Base-by-base conservation (phyloP, 192 early-diverging fungal genomes). In the Mortierella alpina region DNA sequence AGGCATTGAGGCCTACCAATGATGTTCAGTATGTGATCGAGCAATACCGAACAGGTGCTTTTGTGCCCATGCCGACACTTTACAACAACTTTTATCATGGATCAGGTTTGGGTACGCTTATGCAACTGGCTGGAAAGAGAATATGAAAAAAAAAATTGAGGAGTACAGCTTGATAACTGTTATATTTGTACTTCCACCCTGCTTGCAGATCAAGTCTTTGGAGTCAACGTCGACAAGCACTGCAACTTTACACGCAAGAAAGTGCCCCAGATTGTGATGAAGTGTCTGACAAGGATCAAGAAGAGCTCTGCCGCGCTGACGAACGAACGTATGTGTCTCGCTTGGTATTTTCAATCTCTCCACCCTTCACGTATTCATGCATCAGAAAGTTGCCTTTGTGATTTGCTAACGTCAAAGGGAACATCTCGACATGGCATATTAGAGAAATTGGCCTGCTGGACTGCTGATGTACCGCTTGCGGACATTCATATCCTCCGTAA, bases 1-100 rank as follows among this genome's bases (percentile, higher is more conserved):
- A 94, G 81, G 91, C 92, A 18, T 76, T 94, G n/a, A 89, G 90
- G 75, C 92, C 93, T n/a, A 84, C 89, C 54, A 88, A 92, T 61
- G 93, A 94, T 68, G 89, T 94, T 48, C 91, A 93, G 62, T 93
- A 87, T 82, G 87, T 90, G 49, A 91, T 94, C 50, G 90, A 94
- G 53, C 88, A 92, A 62, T 92, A 94, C 75, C 86, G 89, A 40
- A 90, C 90, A 13, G 90, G 90, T 6, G 82, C 88, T 18, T 94
- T 92, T 65, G 82, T 86, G 10, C 93, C 93, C 42, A 87, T 87
- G n/a, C 90, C 92, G 6, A 88, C 91, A 13, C 81, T 94, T 0
- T 94, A 92, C 83, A 86, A 88, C 23, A 90, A 92, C 58, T 89
- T 88, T 66, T 91, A 90, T 41, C 87, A 88, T 55, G 92, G 93